These are phyloP conservation scores for Neofusicoccum cordaticola DNA, from an alignment of 2,329 filamentous ascomycete species.

Conservation along the genomic window DNA sequence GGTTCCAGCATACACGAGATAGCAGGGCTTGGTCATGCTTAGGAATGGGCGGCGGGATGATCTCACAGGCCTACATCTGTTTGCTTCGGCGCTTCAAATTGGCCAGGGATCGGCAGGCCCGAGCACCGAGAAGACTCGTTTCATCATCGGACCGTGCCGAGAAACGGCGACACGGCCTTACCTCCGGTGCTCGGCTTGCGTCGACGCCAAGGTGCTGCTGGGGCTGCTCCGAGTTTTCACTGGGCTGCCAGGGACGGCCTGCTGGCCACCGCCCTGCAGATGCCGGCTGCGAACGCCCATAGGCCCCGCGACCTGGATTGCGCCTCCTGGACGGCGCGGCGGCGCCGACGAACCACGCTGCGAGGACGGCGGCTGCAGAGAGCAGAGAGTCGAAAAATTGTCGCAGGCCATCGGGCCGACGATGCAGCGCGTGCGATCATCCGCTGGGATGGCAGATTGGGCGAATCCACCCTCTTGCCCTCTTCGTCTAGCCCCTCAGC, in stretches of 20 bases:
- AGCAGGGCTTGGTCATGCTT: conserved; percentile 8
- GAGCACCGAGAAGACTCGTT: conserved; percentile 1
- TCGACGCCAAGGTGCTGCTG: not conserved
- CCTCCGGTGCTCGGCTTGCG: conserved; percentile 8
- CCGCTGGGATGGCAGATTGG: not conserved
- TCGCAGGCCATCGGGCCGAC: conserved; percentile 10
- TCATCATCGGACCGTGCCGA: conserved; percentile 14
- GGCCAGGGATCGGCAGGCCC: not conserved
- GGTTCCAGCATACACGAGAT: conserved; percentile 1
- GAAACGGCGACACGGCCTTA: not conserved
- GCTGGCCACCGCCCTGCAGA: not conserved
- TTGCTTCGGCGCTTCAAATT: conserved; percentile 2
- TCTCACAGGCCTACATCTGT: not conserved
- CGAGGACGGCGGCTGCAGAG: not conserved
- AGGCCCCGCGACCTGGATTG: not conserved
- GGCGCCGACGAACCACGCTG: not conserved
- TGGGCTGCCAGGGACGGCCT: not conserved
- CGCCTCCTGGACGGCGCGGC: not conserved
- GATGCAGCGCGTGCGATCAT: not conserved
- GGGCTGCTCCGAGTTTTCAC: not conserved
- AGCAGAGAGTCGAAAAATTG: conserved; percentile 2
- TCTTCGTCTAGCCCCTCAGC: not conserved
- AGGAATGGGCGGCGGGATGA: not conserved
- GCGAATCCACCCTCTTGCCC: not conserved
- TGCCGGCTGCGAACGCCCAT: not conserved